phyloP scores from a whole-genome alignment of 208 protist genomes.

The Jaenimonas drosophilae region DNA sequence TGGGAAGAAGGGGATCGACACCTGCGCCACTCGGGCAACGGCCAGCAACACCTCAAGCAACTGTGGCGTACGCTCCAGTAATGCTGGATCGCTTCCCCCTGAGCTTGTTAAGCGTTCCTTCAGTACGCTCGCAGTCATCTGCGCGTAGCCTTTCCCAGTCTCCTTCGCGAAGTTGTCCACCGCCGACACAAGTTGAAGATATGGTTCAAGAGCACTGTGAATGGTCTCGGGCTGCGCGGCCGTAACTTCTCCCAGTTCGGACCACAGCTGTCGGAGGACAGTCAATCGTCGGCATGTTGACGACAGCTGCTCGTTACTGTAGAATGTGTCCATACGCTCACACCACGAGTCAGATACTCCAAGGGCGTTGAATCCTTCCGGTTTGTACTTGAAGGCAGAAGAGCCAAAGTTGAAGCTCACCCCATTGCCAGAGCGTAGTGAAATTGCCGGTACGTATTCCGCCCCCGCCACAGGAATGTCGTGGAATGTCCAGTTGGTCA shows the following conservation, averaged over 20 bases:
- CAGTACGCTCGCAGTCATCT: conserved; percentile 35
- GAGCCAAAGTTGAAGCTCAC: conserved; percentile 88
- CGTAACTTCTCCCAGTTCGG: not conserved
- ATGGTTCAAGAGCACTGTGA: conserved; percentile 9
- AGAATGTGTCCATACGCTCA: conserved; percentile 87
- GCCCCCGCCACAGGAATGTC: conserved; percentile 13
- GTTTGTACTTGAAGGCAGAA: conserved; percentile 75
- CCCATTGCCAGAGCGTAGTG: conserved; percentile 71
- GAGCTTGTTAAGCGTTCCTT: conserved; percentile 7
- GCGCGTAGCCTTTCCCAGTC: conserved; percentile 30
- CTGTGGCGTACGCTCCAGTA: conserved; percentile 25
- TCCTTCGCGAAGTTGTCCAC: conserved; percentile 45
- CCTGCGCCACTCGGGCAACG: conserved; percentile 57
- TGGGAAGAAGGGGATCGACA: conserved; percentile 67
- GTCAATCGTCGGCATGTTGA: conserved; percentile 38
- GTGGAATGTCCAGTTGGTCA: conserved; percentile 27
- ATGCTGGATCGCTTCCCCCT: conserved; percentile 2
- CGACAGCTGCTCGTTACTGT: conserved; percentile 42
- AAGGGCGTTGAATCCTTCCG: conserved; percentile 79
- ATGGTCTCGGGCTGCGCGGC: conserved; percentile 1
- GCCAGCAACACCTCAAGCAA: conserved; percentile 51
- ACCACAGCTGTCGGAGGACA: conserved; percentile 45
- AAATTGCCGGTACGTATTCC: conserved; percentile 70
- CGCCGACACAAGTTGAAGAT: conserved; percentile 18
- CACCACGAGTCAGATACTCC: conserved; percentile 87